These are phyloP conservation scores for Babesia sp. DNA, from an alignment of 169 alveolate genomes.

Conservation along the genomic window DNA sequence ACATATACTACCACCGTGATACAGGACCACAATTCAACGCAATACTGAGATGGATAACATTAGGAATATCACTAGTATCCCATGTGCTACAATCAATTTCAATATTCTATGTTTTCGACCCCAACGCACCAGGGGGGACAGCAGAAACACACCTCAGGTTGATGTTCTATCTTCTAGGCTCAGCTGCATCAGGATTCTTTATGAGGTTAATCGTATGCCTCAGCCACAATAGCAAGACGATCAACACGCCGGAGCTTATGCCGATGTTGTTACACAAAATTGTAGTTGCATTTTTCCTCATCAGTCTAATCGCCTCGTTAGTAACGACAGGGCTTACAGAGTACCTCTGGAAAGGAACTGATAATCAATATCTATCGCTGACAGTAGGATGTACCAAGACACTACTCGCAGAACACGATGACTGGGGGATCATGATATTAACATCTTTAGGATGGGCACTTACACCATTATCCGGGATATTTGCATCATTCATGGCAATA, in stretches of 20 bases:
- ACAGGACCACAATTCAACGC: background rate
- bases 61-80: constrained; percentile 6
- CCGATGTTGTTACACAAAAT: background rate
- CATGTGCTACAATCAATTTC: constrained; percentile 28
- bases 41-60: background rate
- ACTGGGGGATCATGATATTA: background rate
- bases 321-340: background rate
- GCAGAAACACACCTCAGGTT: background rate
- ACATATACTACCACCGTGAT: background rate
- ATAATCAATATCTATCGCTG: background rate
- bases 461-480: constrained; percentile 28
- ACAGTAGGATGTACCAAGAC: background rate
- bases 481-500: background rate
- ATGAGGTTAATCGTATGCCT: background rate
- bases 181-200: background rate
- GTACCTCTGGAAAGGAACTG: background rate
- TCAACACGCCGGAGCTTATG: background rate
- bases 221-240: background rate
- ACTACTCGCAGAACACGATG: background rate
- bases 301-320: background rate
- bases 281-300: background rate
- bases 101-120: constrained; percentile 10
- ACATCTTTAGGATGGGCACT: constrained; percentile 19
- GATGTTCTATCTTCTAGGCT: constrained; percentile 15
- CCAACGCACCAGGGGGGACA: constrained; percentile 4